Conservation (phyloP, 2,329 filamentous ascomycete species). For the Sphaerulina populicola region DNA sequence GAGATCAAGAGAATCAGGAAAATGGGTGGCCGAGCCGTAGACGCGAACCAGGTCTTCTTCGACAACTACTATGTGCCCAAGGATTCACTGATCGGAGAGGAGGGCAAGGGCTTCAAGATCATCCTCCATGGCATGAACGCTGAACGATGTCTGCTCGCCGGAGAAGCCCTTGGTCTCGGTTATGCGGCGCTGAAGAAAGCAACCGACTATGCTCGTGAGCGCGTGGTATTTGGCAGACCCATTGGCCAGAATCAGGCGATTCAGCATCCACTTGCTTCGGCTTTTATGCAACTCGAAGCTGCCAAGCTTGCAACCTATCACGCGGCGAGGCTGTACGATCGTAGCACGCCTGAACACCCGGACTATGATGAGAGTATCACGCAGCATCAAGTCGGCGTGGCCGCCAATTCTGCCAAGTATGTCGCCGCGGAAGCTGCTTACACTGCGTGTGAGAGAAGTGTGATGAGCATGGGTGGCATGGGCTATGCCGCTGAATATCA, state of each 20-base stretch:
- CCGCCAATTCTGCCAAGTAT: slow-evolving; percentile 51
- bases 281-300: slow-evolving; percentile 54
- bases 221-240: slow-evolving; percentile 48
- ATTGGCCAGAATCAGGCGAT: slow-evolving; percentile 56
- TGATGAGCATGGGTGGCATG: slow-evolving; percentile 54
- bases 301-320: slow-evolving; percentile 55
- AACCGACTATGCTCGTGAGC: slow-evolving; percentile 41
- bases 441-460: slow-evolving; percentile 51
- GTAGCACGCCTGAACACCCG: slow-evolving; percentile 30
- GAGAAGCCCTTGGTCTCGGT: slow-evolving; percentile 70
- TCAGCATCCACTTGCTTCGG: slow-evolving; percentile 50
- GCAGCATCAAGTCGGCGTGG: slow-evolving; percentile 45
- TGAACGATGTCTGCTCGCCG: slow-evolving; percentile 49
- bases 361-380: slow-evolving; percentile 34
- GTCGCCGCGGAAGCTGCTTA: slow-evolving; percentile 55
- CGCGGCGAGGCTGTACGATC: slow-evolving; percentile 51
- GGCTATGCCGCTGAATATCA: slow-evolving; percentile 57
- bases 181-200: slow-evolving; percentile 52
- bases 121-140: slow-evolving; percentile 45
- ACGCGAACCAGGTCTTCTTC: slow-evolving; percentile 84
- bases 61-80: slow-evolving; percentile 63
- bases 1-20: slow-evolving; percentile 68
- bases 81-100: slow-evolving; percentile 58
- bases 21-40: slow-evolving; percentile 75
- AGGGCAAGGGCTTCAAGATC: slow-evolving; percentile 71